Evolutionary conservation across 805 yeast genomes (phyloP).

Genomic region (Brettanomyces anomalus): DNA sequence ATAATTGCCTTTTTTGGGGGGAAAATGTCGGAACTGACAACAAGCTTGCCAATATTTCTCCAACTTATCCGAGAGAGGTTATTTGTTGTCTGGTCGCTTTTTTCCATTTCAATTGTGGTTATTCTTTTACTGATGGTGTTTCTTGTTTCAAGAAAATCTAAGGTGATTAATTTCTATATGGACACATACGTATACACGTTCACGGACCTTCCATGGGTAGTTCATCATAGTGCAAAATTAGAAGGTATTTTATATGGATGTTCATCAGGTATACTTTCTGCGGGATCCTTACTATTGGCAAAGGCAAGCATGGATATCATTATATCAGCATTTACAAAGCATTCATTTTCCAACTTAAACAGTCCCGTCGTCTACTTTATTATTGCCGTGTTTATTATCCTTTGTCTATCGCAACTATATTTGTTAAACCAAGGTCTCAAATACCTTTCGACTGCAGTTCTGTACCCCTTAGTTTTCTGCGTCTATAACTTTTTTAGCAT

Average conservation of each 20-base stretch:
- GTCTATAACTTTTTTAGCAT: slow-evolving; percentile 67
- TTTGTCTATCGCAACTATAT: slow-evolving; percentile 65
- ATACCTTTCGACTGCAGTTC: slow-evolving; percentile 60
- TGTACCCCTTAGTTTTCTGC: slow-evolving; percentile 82
- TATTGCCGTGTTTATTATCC: slow-evolving; percentile 42
- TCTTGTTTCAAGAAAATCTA: slow-evolving; percentile 10
- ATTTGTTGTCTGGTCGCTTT: slow-evolving; percentile 50
- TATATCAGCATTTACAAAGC: slow-evolving; percentile 32
- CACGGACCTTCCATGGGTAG: slow-evolving; percentile 10
- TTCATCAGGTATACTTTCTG: slow-evolving; percentile 69
- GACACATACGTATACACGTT: background rate
- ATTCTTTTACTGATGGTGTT: slow-evolving; percentile 22
- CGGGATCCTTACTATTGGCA: slow-evolving; percentile 80
- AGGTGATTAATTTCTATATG: background rate
- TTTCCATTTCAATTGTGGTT: slow-evolving; percentile 26
- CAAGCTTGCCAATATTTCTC: slow-evolving; percentile 38
- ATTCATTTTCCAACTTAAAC: slow-evolving; percentile 23
- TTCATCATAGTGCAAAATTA: slow-evolving; percentile 6
- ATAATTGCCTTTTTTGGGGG: slow-evolving; percentile 77
- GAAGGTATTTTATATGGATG: slow-evolving; percentile 61
- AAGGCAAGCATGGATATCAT: slow-evolving; percentile 71
- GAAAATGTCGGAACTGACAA: slow-evolving; percentile 43
- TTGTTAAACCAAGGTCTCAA: slow-evolving; percentile 68
- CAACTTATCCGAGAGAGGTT: slow-evolving; percentile 31
- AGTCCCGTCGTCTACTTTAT: slow-evolving; percentile 40